phyloP scores from a whole-genome alignment of 78 protist genomes.

The Paratrimastix pyriformis region DNA sequence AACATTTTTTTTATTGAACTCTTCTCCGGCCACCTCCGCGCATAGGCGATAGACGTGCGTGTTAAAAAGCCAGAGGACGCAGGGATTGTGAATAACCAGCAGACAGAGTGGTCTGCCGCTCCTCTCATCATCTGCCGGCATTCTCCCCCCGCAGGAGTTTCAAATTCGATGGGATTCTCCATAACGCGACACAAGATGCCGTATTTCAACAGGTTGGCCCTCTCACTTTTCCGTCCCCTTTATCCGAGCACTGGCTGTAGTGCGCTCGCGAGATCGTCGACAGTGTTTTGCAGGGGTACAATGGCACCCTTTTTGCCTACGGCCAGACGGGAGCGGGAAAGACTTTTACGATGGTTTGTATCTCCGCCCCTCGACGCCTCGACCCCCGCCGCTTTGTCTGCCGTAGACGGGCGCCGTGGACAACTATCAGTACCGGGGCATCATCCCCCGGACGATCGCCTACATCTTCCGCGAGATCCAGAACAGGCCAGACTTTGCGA shows the following conservation, averaged over 20 bases:
- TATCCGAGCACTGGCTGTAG: constrained; percentile 23
- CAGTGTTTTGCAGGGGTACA: too few species aligned
- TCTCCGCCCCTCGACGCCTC: not conserved
- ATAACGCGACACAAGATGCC: constrained; percentile 49
- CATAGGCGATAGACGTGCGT: not conserved
- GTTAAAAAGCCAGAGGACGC: not conserved
- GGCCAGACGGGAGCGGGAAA: constrained; percentile 71
- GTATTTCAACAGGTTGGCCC: constrained; percentile 22
- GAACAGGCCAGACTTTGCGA: constrained; percentile 14
- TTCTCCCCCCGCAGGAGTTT: too few species aligned
- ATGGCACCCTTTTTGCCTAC: constrained; percentile 46
- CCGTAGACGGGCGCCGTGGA: constrained; percentile 21
- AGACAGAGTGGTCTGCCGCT: constrained; percentile 3
- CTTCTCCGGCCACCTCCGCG: not conserved
- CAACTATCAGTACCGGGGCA: constrained; percentile 39
- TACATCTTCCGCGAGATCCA: constrained; percentile 26
- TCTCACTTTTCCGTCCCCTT: not conserved
- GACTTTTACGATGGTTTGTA: constrained; percentile 41
- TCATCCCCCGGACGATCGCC: constrained; percentile 41
- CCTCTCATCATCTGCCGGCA: too few species aligned
- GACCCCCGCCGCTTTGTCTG: not conserved
- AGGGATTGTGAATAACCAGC: constrained; percentile 34
- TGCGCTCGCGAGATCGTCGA: not conserved
- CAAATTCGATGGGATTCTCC: constrained; percentile 27
- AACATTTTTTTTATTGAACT: not conserved